phyloP scores from a whole-genome alignment of 139 green algal species.

The Tetradesmus obliquus region DNA sequence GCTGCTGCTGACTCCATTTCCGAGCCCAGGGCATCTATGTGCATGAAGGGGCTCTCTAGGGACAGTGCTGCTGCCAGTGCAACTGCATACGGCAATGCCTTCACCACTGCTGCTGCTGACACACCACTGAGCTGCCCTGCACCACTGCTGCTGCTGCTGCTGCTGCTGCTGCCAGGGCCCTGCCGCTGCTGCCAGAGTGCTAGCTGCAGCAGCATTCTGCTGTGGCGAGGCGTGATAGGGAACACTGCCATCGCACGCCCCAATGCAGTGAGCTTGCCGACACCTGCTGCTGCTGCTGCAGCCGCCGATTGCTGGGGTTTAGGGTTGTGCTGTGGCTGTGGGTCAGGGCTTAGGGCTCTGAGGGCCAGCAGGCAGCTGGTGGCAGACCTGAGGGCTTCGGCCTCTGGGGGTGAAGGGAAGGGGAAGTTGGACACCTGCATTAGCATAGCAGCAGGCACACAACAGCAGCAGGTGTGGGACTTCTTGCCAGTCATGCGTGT shows the following conservation, averaged over 20 bases:
- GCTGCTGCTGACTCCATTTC: slow-evolving; percentile 16
- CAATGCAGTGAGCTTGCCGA: slow-evolving; percentile 74
- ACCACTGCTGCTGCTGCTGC: slow-evolving; percentile 31
- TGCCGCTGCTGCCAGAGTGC: slow-evolving; percentile 42
- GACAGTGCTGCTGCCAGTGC: slow-evolving; percentile 87
- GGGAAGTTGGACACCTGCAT: slow-evolving; percentile 89
- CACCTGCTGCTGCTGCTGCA: not conserved
- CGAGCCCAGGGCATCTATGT: slow-evolving; percentile 59
- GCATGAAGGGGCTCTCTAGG: slow-evolving; percentile 89
- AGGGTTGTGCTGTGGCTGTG: not conserved
- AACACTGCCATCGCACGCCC: slow-evolving; percentile 87
- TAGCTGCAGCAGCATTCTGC: slow-evolving; percentile 92
- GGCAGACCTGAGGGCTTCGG: slow-evolving; percentile 65
- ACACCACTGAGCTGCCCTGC: slow-evolving; percentile 11
- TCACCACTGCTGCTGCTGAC: slow-evolving; percentile 18
- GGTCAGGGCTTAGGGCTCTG: slow-evolving; percentile 61
- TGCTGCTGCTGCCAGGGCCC: slow-evolving; percentile 22
- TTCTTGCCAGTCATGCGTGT: too few species aligned
- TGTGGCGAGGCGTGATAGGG: slow-evolving; percentile 89
- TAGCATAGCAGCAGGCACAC: not conserved
- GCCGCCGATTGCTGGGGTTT: not conserved
- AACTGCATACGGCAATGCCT: slow-evolving; percentile 80
- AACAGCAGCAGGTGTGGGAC: not conserved
- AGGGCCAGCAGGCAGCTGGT: slow-evolving; percentile 77
- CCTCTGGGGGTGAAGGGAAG: slow-evolving; percentile 89